Base-by-base conservation (phyloP, 345 rosid genomes). In the Ceriops decandra region DNA sequence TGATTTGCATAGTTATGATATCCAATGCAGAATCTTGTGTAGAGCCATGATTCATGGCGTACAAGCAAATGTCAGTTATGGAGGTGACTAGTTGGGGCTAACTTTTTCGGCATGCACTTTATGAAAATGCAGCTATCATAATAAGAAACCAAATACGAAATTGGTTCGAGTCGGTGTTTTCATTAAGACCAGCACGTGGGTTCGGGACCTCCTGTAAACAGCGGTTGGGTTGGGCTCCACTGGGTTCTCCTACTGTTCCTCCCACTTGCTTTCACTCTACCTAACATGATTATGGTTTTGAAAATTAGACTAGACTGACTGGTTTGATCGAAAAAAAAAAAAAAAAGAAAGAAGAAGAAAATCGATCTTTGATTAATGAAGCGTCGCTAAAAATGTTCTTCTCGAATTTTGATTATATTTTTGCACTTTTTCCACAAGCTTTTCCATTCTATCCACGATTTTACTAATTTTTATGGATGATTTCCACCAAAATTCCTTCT, bases 181-280 rank as follows among this genome's bases (percentile, higher is more conserved):
- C 16, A 42, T 42, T 7, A 33, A 7, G 49, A 42, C 49, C 24
- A 19, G 3, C 79, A 73, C 74, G 52, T 69, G 72, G 6, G 30
- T 21, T 24, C 2, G 27, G 31, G 62, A 0, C 0, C 10, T 36
- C 7, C 15, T 17, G n/a, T 3, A 32, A 1, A 20, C 22, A 57
- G 70, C 63, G 49, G 71, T 51, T 68, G 58, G 24, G 58, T 57
- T 17, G 74, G 76, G 67, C 52, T 16, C 57, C 71, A 21, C 0
- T 16, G 27, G 61, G 22, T 52, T 30, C 42, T 49, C 47, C 66
- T 3, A 2, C 27, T 54, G 15, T 8, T 2, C 3, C 53, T 35
- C 51, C 56, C 57, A 33, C 22, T 56, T 71, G 79, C 49, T 47
- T 53, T 22, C 32, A 30, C 71, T 64, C 63, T 69, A 33, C 66